Conservation (phyloP, 805 yeast species). For the Dipodascus albidus region DNA sequence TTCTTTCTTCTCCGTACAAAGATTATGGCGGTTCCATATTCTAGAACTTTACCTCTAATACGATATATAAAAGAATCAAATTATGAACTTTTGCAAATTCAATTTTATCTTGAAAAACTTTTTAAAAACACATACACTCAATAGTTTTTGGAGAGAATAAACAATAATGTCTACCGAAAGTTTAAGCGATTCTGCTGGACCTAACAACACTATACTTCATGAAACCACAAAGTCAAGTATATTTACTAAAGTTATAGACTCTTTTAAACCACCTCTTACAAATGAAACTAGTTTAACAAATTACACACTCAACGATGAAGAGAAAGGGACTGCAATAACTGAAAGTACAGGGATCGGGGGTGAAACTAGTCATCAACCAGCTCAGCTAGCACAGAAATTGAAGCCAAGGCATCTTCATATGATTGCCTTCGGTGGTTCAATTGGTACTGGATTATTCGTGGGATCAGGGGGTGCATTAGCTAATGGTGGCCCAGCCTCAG, state of each 20-base stretch:
- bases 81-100: too few species aligned
- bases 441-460: conserved; percentile 63
- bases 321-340: conserved; percentile 27
- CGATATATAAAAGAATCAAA: too few species aligned
- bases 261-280: not conserved
- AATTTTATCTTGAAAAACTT: too few species aligned
- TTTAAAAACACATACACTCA: too few species aligned
- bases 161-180: not conserved
- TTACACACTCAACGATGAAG: conserved; percentile 21
- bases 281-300: conserved; percentile 7
- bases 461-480: conserved; percentile 39
- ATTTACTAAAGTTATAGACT: not conserved
- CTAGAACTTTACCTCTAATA: too few species aligned
- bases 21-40: too few species aligned
- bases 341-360: conserved; percentile 27
- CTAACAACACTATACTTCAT: not conserved
- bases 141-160: too few species aligned
- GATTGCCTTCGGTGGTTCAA: conserved; percentile 78
- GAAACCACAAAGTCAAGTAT: not conserved
- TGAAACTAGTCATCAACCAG: conserved; percentile 5
- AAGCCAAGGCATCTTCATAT: conserved; percentile 33
- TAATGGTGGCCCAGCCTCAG: conserved; percentile 41
- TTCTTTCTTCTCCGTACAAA: too few species aligned
- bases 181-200: not conserved
- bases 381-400: conserved; percentile 41